A percentile compares a stretch with the other conserved stretches of the same genome.
phyloP scores from a whole-genome alignment of 805 yeast species.

The Lachancea waltii region DNA sequence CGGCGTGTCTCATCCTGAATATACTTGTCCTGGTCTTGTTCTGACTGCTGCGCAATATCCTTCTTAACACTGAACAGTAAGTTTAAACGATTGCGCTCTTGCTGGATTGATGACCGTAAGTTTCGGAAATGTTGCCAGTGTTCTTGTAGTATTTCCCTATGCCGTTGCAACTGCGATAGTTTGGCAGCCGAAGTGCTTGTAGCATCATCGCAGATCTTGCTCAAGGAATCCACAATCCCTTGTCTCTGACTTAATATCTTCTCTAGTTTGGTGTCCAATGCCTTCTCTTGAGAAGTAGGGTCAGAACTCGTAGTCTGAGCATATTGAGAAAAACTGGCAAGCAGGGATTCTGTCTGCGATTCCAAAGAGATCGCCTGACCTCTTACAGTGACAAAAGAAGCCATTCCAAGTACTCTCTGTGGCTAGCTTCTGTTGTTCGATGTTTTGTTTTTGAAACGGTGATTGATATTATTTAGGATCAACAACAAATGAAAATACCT shows the following conservation, averaged over 20 bases:
- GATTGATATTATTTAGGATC: background rate
- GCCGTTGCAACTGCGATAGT: slow-evolving; percentile 75
- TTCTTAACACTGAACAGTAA: slow-evolving; percentile 67
- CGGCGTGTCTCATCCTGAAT: slow-evolving; percentile 70
- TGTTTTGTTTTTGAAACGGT: background rate
- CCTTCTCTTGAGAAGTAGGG: slow-evolving; percentile 43
- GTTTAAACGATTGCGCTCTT: slow-evolving; percentile 72
- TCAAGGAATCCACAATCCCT: slow-evolving; percentile 44
- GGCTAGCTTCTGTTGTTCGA: background rate
- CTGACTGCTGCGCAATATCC: slow-evolving; percentile 67
- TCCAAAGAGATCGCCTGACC: slow-evolving; percentile 65
- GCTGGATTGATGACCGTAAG: slow-evolving; percentile 51
- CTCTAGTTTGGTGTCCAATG: slow-evolving; percentile 44
- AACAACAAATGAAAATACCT: background rate
- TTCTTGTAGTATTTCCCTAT: slow-evolving; percentile 66
- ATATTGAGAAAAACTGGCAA: slow-evolving; percentile 49
- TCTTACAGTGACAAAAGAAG: slow-evolving; percentile 60
- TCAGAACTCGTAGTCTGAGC: slow-evolving; percentile 45
- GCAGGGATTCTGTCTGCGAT: slow-evolving; percentile 51
- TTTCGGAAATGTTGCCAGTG: slow-evolving; percentile 58
- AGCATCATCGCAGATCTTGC: slow-evolving; percentile 50
- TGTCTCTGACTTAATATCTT: slow-evolving; percentile 46
- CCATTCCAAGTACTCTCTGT: slow-evolving; percentile 22
- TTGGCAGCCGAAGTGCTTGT: slow-evolving; percentile 61
- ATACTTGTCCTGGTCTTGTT: slow-evolving; percentile 55